These are phyloP conservation scores for Suillus americanus DNA, from an alignment of 768 basidiomycete species.

Conservation along the genomic window DNA sequence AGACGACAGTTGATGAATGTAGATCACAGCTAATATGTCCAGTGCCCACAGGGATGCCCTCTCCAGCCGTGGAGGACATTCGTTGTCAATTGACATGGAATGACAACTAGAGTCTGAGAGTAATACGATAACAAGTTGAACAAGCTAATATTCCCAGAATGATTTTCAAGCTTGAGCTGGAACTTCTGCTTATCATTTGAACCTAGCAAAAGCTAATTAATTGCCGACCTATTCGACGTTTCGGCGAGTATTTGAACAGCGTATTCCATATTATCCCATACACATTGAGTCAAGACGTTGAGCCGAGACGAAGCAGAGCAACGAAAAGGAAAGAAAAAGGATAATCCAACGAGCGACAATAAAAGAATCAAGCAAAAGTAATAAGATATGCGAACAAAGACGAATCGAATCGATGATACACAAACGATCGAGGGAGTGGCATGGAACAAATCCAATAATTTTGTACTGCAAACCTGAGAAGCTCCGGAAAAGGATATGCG, in stretches of 20 bases:
- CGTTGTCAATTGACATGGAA: constrained; percentile 3
- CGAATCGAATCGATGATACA: constrained; percentile 8
- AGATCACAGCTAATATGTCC: constrained; percentile 57
- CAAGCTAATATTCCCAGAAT: neutral
- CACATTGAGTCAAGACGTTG: constrained; percentile 33
- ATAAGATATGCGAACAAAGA: constrained; percentile 26
- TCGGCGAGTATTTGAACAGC: constrained; percentile 24
- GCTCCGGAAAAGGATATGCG: constrained; percentile 21
- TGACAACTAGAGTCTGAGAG: neutral
- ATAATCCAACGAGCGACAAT: constrained; percentile 20
- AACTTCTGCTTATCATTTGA: neutral
- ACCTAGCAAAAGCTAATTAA: neutral
- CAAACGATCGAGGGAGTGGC: constrained; percentile 27
- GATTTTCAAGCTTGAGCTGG: no score
- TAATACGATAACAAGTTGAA: neutral
- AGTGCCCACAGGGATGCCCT: constrained; percentile 37
- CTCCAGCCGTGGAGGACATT: constrained; percentile 4
- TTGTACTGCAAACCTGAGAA: constrained; percentile 19
- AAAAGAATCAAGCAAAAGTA: constrained; percentile 25
- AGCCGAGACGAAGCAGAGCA: constrained; percentile 19
- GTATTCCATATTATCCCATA: constrained; percentile 35
- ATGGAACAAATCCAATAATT: constrained; percentile 19
- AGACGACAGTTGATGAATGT: constrained; percentile 56
- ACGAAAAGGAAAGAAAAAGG: constrained; percentile 13
- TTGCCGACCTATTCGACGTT: neutral